Base-by-base conservation (phyloP, 495 filamentous ascomycete genomes). In the Lichina pygmaea region DNA sequence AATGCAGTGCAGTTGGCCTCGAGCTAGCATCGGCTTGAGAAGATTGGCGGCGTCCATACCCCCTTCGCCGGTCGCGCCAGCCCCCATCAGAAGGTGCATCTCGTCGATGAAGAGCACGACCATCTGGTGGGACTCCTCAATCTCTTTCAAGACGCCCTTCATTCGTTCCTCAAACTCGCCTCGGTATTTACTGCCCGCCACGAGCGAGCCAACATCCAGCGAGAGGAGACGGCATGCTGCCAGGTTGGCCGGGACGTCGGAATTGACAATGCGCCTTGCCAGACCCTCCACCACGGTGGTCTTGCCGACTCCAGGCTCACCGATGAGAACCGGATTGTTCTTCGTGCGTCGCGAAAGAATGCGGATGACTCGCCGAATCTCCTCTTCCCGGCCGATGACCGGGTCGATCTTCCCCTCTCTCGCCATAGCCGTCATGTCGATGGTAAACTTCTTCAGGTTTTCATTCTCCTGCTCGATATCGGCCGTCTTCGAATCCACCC, bases 1-100 rank as follows among this genome's bases (percentile, higher is more conserved):
- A 49, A 95, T 94, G 54, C 89, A 97, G 66, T 97, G 89, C 44
- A 97, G 67, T 57, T 95, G 86, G 16, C 89, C 89, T 55, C 89
- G 73, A 46, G 89, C 89, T 47, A 95, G 70, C 81, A 94, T 93
- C 6, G 85, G 89, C 66, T 97, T 97, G 51, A 97, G 69, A 41
- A 97, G 62, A 57, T 97, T 97, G 53, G 89, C 89, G 30, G 89
- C 91, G 54, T 97, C 89, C 89, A 97, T 97, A 46, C 89, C 89
- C 43, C 89, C 89, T 57, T 97, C 89, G 41, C 89, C 89, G 48
- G 75, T 80, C 33, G 81, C 71, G 37, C 89, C 89, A 48, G 89
- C 89, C 34, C 89, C 89, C 89, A 97, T 97, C 45, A 97, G 73
- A 13, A 97, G 71, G 64, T 97, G 89, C 43, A 97, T 97, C 55